Percentiles rank a stretch among this genome's conserved stretches.
Evolutionary conservation across 768 basidiomycete species (phyloP).

Genomic region (Serendipita sp.): DNA sequence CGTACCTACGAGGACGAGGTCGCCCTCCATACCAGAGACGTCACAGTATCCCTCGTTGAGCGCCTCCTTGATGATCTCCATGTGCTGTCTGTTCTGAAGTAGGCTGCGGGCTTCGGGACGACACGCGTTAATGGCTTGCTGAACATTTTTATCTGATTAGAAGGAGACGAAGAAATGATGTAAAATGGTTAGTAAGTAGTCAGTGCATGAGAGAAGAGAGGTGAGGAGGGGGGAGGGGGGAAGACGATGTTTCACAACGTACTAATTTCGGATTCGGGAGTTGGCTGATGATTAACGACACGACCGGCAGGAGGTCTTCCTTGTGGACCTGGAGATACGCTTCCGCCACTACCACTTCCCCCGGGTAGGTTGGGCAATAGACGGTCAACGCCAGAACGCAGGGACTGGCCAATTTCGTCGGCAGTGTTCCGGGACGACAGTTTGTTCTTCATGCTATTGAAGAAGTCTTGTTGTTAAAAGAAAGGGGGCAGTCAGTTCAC

Average conservation of each 20-base stretch:
- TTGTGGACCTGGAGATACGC: not conserved
- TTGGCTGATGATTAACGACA: not conserved
- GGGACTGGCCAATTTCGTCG: not conserved
- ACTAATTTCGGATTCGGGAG: constrained; percentile 3
- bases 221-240: no score
- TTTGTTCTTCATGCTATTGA: constrained; percentile 2
- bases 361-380: no score
- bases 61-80: constrained; percentile 59
- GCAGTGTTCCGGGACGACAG: not conserved
- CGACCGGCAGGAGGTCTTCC: not conserved
- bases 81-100: constrained; percentile 46
- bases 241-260: no score
- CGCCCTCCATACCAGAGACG: constrained; percentile 43
- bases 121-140: constrained; percentile 48
- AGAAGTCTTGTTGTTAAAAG: not conserved
- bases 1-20: constrained; percentile 46
- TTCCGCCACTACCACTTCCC: not conserved
- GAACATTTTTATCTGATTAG: constrained; percentile 14
- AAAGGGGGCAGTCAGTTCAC: not conserved
- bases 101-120: constrained; percentile 47
- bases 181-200: no score
- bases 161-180: not conserved
- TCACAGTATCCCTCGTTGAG: constrained; percentile 77
- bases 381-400: no score
- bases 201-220: no score